Base-by-base conservation (phyloP, 2,329 filamentous ascomycete genomes). In the Alternaria sp. region DNA sequence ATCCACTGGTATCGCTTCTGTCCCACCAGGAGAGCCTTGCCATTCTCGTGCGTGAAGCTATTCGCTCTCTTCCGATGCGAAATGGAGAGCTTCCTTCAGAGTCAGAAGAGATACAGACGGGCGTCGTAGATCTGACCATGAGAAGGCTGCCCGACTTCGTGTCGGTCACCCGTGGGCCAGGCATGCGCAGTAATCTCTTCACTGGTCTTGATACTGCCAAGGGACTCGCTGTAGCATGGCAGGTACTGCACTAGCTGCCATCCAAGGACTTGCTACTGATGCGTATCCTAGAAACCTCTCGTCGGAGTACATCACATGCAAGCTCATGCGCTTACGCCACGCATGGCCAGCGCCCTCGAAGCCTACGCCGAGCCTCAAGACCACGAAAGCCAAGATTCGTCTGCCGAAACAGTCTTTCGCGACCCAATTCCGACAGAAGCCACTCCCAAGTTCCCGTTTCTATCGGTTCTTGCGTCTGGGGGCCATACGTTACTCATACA, bases 261-360 rank as follows among this genome's bases (percentile, higher is more conserved):
- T 31, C 11, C 9, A 8, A 21, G 17, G 21, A 39, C 14, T 37
- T 28, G 14, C 10, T 10, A 45, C 63, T 58, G 44, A 62, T 40
- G 29, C 4, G n/a, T 39, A 14, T 45, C 17, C 23, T 41, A 75
- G 72, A 84, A 93, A 36, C 93, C 94, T 3, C 80, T 98, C 31
- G 77, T 98, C 1, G 95, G 88, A 0, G 91, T 97, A 1, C 91
- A 99, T 76, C 95, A 99, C 77, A 98, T 99, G 95, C 93, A 97
- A 76, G 95, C 93, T 10, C 95, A 99, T 77, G 90, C 95, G 17
- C 80, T 99, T 62, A 98, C 95, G 17, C 91, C 94, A 14, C 85
- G 92, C 9, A 84, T 99, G 40, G 88, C 89, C 4, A 79, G 82
- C 31, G 90, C 90, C 5, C 77, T 94, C 59, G 73, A 81, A 51